A percentile compares a stretch with the other conserved stretches of the same genome.
Evolutionary conservation across 495 filamentous ascomycete species (phyloP).

Genomic region (Neurospora sp.): DNA sequence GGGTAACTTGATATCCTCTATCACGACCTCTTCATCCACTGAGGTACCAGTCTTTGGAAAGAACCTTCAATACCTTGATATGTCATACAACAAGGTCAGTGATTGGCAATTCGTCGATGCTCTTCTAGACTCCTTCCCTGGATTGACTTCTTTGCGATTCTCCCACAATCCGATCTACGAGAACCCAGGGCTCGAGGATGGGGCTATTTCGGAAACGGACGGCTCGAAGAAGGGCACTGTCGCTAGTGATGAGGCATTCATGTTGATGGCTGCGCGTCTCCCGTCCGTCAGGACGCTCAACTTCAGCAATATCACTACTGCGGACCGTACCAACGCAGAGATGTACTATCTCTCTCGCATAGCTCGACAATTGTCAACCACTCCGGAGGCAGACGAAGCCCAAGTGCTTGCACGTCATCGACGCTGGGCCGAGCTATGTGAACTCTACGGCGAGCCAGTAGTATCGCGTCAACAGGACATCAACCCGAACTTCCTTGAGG

Average conservation of each 20-base stretch:
- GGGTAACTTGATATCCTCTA: constrained; percentile 39
- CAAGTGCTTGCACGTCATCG: constrained; percentile 50
- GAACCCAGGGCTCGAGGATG: constrained; percentile 33
- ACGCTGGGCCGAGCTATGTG: constrained; percentile 64
- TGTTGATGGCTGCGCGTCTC: constrained; percentile 77
- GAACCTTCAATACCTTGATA: constrained; percentile 55
- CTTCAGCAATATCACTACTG: constrained; percentile 57
- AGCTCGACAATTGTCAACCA: constrained; percentile 57
- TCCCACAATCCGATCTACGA: constrained; percentile 77
- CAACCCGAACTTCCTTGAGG: constrained; percentile 62
- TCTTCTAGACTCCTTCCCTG: constrained; percentile 55
- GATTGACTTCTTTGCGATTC: constrained; percentile 60
- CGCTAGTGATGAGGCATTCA: constrained; percentile 56
- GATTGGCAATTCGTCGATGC: constrained; percentile 61
- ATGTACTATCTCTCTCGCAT: constrained; percentile 85
- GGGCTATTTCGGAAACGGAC: constrained; percentile 8
- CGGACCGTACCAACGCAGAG: constrained; percentile 77
- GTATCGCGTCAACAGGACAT: constrained; percentile 42
- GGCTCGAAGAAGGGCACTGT: constrained; percentile 19
- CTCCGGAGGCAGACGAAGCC: constrained; percentile 41
- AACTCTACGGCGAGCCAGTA: constrained; percentile 54
- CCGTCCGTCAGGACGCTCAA: constrained; percentile 60
- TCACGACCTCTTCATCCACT: constrained; percentile 12
- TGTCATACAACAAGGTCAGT: constrained; percentile 69
- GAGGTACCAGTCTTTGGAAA: constrained; percentile 18